phyloP scores from a whole-genome alignment of 2,329 filamentous ascomycete species.

The Aspergillus caelatus region DNA sequence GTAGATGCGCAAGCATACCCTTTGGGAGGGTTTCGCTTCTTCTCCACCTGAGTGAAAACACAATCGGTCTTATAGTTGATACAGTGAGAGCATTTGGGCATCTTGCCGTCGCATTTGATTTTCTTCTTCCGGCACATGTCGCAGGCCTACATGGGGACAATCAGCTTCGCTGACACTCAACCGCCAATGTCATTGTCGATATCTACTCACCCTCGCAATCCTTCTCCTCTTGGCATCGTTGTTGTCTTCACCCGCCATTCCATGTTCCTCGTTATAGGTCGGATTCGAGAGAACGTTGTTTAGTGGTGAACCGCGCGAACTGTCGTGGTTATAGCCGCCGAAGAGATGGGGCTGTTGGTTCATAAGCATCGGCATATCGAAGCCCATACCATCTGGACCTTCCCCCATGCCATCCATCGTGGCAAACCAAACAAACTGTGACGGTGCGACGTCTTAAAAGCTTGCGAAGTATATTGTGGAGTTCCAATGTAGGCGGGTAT shows the following conservation, averaged over 20 bases:
- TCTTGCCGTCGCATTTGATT: slow-evolving; percentile 97
- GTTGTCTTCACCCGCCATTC: slow-evolving; percentile 53
- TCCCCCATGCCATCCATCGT: slow-evolving; percentile 42
- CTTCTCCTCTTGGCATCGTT: slow-evolving; percentile 86
- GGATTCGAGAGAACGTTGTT: slow-evolving; percentile 50
- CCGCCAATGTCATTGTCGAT: not conserved
- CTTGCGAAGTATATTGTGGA: slow-evolving; percentile 20
- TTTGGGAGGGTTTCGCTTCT: slow-evolving; percentile 96
- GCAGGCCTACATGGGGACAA: slow-evolving; percentile 65
- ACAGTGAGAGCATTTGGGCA: slow-evolving; percentile 93
- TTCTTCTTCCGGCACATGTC: slow-evolving; percentile 94
- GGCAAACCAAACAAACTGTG: slow-evolving; percentile 4
- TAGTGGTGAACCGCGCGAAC: slow-evolving; percentile 63
- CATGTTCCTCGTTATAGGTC: slow-evolving; percentile 49
- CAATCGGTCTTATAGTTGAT: slow-evolving; percentile 98
- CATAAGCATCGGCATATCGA: slow-evolving; percentile 58
- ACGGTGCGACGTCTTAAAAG: slow-evolving; percentile 2
- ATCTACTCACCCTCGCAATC: slow-evolving; percentile 74
- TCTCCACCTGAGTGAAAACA: slow-evolving; percentile 96
- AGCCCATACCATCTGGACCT: slow-evolving; percentile 42
- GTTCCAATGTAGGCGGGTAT: slow-evolving; percentile 21
- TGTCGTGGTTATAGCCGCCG: slow-evolving; percentile 63
- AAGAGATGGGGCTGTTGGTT: slow-evolving; percentile 70
- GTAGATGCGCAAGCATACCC: slow-evolving; percentile 62
- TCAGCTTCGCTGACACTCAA: slow-evolving; percentile 7